Evolutionary conservation across 495 filamentous ascomycete species (phyloP).

Genomic region (Parathielavia appendiculata): DNA sequence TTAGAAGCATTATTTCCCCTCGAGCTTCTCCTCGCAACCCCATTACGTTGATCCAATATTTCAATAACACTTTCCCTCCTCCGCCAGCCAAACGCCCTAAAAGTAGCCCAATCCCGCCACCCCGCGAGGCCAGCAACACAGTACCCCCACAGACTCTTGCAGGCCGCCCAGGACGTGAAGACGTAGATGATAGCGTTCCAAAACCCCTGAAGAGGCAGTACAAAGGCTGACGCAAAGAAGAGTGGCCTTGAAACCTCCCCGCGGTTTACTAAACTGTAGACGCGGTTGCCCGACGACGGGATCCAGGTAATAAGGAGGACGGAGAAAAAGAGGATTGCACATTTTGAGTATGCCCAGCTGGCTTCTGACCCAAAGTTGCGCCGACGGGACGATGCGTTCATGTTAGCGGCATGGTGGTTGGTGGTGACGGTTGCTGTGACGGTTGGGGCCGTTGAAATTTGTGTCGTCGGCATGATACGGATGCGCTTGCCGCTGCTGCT

Average conservation of each 20-base stretch:
- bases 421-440: slow-evolving; percentile 6
- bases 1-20: neutral
- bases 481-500: neutral
- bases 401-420: neutral
- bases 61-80: slow-evolving; percentile 14
- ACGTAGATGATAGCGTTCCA: slow-evolving; percentile 82
- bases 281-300: slow-evolving; percentile 73
- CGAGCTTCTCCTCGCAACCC: neutral
- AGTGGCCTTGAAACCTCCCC: slow-evolving; percentile 52
- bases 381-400: slow-evolving; percentile 18
- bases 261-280: slow-evolving; percentile 60
- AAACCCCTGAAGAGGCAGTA: slow-evolving; percentile 80
- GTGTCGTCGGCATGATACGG: slow-evolving; percentile 3
- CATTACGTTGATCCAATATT: neutral
- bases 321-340: slow-evolving; percentile 79
- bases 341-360: slow-evolving; percentile 76
- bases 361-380: slow-evolving; percentile 41
- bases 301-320: slow-evolving; percentile 82
- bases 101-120: neutral
- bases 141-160: slow-evolving; percentile 34
- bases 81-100: neutral
- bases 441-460: slow-evolving; percentile 12
- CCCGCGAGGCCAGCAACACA: neutral
- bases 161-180: slow-evolving; percentile 54
- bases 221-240: slow-evolving; percentile 65